Evolutionary conservation across 345 rosid genomes (phyloP).

Genomic region (Pistacia vera): DNA sequence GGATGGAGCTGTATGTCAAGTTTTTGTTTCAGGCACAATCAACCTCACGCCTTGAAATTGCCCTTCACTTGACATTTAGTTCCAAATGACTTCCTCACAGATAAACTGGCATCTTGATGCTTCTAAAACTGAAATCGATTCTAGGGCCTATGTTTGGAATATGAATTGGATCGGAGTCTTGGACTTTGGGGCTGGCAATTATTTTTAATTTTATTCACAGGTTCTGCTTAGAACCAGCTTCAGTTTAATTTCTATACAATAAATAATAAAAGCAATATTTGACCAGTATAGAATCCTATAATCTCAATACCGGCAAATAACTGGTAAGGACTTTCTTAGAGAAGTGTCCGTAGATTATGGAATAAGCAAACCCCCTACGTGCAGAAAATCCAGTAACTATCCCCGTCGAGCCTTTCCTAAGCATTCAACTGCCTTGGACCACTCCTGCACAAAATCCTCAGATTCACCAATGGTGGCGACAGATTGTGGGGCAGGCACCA

Average conservation of each 20-base stretch:
- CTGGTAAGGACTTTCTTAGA: neutral
- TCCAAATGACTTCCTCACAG: no score
- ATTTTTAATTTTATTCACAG: no score
- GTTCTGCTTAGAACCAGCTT: neutral
- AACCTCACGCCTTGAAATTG: no score
- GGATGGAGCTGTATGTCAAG: no score
- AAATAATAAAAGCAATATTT: slow-evolving; percentile 1
- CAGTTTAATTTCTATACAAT: slow-evolving; percentile 2
- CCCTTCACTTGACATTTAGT: no score
- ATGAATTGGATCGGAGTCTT: no score
- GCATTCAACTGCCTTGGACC: slow-evolving; percentile 70
- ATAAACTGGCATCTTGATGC: no score
- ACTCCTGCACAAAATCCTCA: slow-evolving; percentile 46
- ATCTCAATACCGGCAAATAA: neutral
- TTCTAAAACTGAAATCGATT: no score
- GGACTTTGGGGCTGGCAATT: no score
- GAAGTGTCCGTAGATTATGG: neutral
- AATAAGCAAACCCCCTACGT: slow-evolving; percentile 36
- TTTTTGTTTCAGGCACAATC: no score
- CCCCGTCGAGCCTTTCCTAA: slow-evolving; percentile 60
- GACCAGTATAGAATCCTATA: neutral
- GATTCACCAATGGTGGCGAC: slow-evolving; percentile 25
- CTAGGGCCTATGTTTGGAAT: no score
- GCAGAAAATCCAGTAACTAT: slow-evolving; percentile 78
- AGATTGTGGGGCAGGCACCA: slow-evolving; percentile 55